Evolutionary conservation across 768 basidiomycete genomes (phyloP), one percentile per base, ranked within the genome.

Genomic region (Inosperma sp.): DNA sequence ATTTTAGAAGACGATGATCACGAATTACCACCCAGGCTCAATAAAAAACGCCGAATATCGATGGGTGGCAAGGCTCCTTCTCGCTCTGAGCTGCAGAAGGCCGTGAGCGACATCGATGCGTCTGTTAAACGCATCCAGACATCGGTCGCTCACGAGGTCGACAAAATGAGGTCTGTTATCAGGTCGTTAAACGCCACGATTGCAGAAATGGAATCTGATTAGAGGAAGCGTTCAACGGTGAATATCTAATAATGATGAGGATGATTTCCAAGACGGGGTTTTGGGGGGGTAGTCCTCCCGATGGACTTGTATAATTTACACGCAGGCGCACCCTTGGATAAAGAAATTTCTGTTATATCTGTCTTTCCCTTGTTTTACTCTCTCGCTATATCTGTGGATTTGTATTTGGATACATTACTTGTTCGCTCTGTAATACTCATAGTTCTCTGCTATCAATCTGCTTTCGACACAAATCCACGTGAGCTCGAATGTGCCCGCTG

Each of bases 61-160:
- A 68, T 65, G 60, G 64, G 53, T 36, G 60, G 54, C 31, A 60
- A 58, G 49, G 62, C 56, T 19, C 57, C 62, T 7, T 56, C 63
- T 50, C 66, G 67, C 29, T 49, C 66, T 16, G 66, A 65, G 39
- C 60, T 70, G 17, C 48, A 67, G 35, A 70, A 69, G 49, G 63
- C 64, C 31, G 60, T 72, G 16, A 58, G 45, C 30, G 72, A 74
- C 16, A 59, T 73, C 31, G 71, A 72, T 52, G 62, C 60, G 3
- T 63, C 68, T 23, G 56, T 70, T 37, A 67, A 65, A 54, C 68
- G 67, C 39, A 55, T 73, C 17, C 68, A 72, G 43, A 46, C 56
- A 10, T 61, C 64, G 9, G 64, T 68, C 42, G 52, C 60, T 19
- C 68, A 65, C 41, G 73, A 73, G 40, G 54, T 72, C 46, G 64